Evolutionary conservation across 1,139 yeast genomes (phyloP).

Genomic region (Taphrina deformans): DNA sequence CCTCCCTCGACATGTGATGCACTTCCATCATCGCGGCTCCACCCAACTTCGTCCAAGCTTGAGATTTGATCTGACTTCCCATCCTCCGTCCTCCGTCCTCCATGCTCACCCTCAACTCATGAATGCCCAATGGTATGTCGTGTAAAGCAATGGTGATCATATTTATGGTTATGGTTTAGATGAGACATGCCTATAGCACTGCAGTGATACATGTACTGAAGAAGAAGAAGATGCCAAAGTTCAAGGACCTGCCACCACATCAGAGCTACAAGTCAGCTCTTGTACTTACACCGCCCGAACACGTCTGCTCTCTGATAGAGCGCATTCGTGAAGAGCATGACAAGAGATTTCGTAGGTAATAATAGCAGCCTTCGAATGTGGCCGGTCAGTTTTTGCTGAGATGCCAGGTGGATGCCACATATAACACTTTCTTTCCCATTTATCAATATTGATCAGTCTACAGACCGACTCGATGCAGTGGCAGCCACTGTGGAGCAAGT

Average conservation of each 20-base stretch:
- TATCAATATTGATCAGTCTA: background rate
- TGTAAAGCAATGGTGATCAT: too few relatives aligned
- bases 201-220: background rate
- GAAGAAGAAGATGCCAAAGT: background rate
- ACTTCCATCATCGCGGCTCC: too few relatives aligned
- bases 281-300: background rate
- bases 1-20: background rate
- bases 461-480: background rate
- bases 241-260: background rate
- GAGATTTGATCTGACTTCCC: too few relatives aligned
- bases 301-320: background rate
- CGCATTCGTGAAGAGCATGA: background rate
- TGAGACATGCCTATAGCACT: too few relatives aligned
- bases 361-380: background rate
- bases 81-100: too few relatives aligned
- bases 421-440: background rate
- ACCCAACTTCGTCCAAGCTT: too few relatives aligned
- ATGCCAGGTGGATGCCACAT: constrained; percentile 3
- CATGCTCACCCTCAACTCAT: too few relatives aligned
- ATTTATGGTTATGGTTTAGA: too few relatives aligned
- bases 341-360: background rate
- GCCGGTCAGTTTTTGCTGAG: background rate
- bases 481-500: background rate
- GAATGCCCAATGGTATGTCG: too few relatives aligned
- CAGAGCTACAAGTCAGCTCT: background rate